Evolutionary conservation across 495 filamentous ascomycete genomes (phyloP), one percentile per base, ranked within the genome.

Genomic region (Aspergillus diversus): DNA sequence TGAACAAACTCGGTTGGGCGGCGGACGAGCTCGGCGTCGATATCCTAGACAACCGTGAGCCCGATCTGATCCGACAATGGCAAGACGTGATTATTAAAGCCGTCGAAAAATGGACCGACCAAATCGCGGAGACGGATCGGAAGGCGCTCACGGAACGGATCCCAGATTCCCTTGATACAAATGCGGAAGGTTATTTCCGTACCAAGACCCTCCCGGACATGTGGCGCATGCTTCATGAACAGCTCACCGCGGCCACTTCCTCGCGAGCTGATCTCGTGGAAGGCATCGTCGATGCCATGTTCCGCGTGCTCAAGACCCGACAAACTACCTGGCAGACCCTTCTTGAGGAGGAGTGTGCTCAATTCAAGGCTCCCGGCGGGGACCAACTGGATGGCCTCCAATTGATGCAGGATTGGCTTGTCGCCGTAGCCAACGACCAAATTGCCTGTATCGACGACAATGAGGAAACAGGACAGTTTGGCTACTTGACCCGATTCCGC

Each of bases 381-480:
- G 81, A 87, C 11, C 88, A 91, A 55, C 74, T 81, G 17, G 96
- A 98, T 63, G 90, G 91, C 5, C 83, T 96, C 54, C 89, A 91
- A 69, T 74, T 87, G 8, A 75, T 97, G 35, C 92, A 97, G 77
- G 93, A 97, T 74, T 98, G 93, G 90, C 86, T 98, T 48, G 85
- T 98, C 27, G 93, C 94, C n/a, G 90, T 96, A 55, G 95, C 95
- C 62, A 99, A 98, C 76, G 95, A 99, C 75, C 95, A 99, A 72
- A 97, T 99, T 67, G 91, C 91, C 57, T 96, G 92, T 75, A 97
- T 97, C 70, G 93, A 97, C 71, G 95, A 97, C 72, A 81, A 86
- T 60, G 77, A 80, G 32, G 88, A 90, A 54, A 86, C 87, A 35
- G 85, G 83, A 49, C 87, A 88, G 43, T 66, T 88, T 33, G 88